Evolutionary conservation across 73 alveolate genomes (phyloP).

Genomic region (Paramecium sexaurelia): DNA sequence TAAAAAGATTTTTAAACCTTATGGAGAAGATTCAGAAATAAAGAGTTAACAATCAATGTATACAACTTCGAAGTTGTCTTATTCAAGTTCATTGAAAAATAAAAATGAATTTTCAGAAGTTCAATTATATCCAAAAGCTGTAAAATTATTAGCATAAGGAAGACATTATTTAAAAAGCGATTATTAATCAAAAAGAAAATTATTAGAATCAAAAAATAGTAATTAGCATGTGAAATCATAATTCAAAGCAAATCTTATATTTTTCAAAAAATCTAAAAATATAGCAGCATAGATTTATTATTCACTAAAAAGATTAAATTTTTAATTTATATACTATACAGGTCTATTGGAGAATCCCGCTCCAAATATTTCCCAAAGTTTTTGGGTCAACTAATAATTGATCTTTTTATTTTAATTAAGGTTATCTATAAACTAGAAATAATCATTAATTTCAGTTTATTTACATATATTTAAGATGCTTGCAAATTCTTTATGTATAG

Average conservation of each 20-base stretch:
- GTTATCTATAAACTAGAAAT: too few species aligned
- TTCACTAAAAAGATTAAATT: not conserved
- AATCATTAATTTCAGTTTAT: too few species aligned
- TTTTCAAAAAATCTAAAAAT: slow-evolving; percentile 18
- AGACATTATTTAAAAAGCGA: slow-evolving; percentile 24
- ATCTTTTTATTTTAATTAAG: too few species aligned
- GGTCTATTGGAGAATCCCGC: too few species aligned
- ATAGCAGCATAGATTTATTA: slow-evolving; percentile 4
- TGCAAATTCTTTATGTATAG: too few species aligned
- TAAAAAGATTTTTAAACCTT: not conserved
- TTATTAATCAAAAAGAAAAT: not conserved
- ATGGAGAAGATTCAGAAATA: not conserved
- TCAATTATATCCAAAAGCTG: slow-evolving; percentile 44
- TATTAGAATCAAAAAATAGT: not conserved
- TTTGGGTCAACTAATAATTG: too few species aligned
- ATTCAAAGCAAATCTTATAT: slow-evolving; percentile 38
- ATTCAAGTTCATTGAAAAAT: slow-evolving; percentile 17
- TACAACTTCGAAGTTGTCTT: slow-evolving; percentile 18
- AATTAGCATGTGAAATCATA: slow-evolving; percentile 19
- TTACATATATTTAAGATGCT: too few species aligned
- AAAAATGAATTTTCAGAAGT: slow-evolving; percentile 7
- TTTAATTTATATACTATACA: not conserved
- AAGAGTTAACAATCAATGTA: not conserved
- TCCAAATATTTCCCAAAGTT: too few species aligned
- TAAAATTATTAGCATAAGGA: not conserved